A percentile compares a stretch with the other conserved stretches of the same genome.
phyloP scores from a whole-genome alignment of 2,329 filamentous ascomycete species.

The Cytospora leucostoma region DNA sequence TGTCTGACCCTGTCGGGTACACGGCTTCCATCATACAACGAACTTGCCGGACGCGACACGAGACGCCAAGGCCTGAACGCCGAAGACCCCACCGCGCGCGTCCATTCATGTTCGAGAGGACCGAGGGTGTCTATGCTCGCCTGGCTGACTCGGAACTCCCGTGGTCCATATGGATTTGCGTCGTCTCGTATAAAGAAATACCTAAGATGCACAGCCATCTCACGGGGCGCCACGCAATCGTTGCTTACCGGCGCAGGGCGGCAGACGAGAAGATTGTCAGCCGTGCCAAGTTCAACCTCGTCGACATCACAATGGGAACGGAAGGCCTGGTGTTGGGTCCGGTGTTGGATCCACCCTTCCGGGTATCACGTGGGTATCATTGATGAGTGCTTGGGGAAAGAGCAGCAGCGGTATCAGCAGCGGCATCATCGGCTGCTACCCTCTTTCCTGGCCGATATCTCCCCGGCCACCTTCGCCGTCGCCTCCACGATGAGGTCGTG shows the following conservation, averaged over 20 bases:
- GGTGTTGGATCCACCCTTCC: too few species aligned
- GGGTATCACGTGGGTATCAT: slow-evolving; percentile 15
- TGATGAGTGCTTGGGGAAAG: not conserved
- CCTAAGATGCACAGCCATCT: not conserved
- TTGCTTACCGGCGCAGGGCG: not conserved
- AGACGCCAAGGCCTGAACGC: not conserved
- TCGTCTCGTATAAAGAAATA: not conserved
- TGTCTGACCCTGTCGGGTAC: not conserved
- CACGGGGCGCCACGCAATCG: not conserved
- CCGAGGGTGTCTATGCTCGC: slow-evolving; percentile 2
- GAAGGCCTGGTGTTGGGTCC: not conserved
- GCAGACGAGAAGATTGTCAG: not conserved
- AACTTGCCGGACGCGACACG: not conserved
- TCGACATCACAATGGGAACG: not conserved
- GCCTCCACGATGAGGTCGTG: slow-evolving; percentile 80
- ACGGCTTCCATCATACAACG: too few species aligned
- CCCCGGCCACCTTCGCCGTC: slow-evolving; percentile 51
- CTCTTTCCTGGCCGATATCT: slow-evolving; percentile 38
- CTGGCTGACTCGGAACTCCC: slow-evolving; percentile 6
- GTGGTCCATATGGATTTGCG: not conserved
- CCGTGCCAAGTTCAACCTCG: not conserved
- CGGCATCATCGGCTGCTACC: slow-evolving; percentile 40
- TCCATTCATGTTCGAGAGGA: slow-evolving; percentile 1
- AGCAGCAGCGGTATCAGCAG: not conserved
- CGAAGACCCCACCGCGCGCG: not conserved